Base-by-base conservation (phyloP, 495 filamentous ascomycete species). In the Hypoxylon trugodes region DNA sequence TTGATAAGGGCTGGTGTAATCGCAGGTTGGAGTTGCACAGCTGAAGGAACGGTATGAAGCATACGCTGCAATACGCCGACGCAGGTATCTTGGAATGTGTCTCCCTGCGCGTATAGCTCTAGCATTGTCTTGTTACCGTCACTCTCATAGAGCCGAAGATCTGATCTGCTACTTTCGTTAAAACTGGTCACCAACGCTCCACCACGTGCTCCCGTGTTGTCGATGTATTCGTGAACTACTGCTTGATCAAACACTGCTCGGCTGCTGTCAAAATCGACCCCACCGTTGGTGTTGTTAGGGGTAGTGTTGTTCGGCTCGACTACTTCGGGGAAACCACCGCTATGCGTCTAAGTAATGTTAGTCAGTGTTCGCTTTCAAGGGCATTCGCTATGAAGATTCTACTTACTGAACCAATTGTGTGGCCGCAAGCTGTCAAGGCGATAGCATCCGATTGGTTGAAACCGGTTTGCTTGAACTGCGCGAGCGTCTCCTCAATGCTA, bases 391-490 rank as follows among this genome's bases (percentile, higher is more conserved):
- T 24, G 33, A 16, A 13, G 24, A 13, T 8, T 32, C 28, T 7
- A 59, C 66, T 72, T 19, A 62, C 72, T 12, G 77, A 79, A 42
- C 82, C 81, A 26, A 84, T 62, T 4, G 82, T 76, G 54, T 84
- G 82, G 2, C 82, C 82, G 62, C 81, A 84, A 9, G 81, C 81
- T 5, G 75, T 78, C 55, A 84, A 72, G 12, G 61, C 71, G 35
- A 85, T 82, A 60, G 81, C 79, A 43, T 83, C 77, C 5, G 70
- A 71, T 4, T 51, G 65, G 45, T 77, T 73, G 59, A 79, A 81
- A 1, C 82, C 81, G 15, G 79, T 66, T 48, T 77, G 68, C 6
- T 52, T 19, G 37, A 82, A 82, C 42, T 79, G 76, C 33, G 65
- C 70, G 21, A 78, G 64, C 21, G 80, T 81, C 2, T 72, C 74